phyloP scores from a whole-genome alignment of 805 yeast genomes.

The Candida caryicola region DNA sequence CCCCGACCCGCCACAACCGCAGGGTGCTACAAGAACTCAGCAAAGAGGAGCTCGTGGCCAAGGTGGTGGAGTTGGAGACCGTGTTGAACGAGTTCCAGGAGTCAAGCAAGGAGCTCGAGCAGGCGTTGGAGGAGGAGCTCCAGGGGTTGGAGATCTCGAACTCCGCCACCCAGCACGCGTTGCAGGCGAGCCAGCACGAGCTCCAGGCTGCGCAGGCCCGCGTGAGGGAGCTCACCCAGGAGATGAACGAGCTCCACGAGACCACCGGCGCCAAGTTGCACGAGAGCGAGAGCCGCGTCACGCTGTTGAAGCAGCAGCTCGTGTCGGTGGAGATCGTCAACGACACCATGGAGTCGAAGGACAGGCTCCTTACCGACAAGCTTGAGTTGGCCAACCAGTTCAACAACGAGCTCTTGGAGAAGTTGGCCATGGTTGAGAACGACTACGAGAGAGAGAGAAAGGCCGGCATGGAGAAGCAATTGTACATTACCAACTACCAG shows the following conservation, averaged over 20 bases:
- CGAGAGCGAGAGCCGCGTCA: constrained; percentile 19
- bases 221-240: constrained; percentile 15
- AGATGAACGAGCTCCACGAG: constrained; percentile 18
- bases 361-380: constrained; percentile 33
- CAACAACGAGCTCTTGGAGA: constrained; percentile 42
- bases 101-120: constrained; percentile 43
- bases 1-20: constrained; percentile 11
- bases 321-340: constrained; percentile 43
- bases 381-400: constrained; percentile 34
- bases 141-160: constrained; percentile 30
- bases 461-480: constrained; percentile 21
- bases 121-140: constrained; percentile 44
- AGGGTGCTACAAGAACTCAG: constrained; percentile 8
- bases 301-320: constrained; percentile 26
- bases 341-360: constrained; percentile 39
- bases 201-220: constrained; percentile 16
- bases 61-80: constrained; percentile 34
- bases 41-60: constrained; percentile 21
- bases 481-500: constrained; percentile 30
- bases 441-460: constrained; percentile 33
- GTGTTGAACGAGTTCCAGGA: constrained; percentile 43
- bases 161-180: constrained; percentile 13
- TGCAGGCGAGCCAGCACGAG: constrained; percentile 18
- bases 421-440: constrained; percentile 40
- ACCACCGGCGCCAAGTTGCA: constrained; percentile 9